Conservation (phyloP, 306 rosid species). For the Sechiopsis laciniata region DNA sequence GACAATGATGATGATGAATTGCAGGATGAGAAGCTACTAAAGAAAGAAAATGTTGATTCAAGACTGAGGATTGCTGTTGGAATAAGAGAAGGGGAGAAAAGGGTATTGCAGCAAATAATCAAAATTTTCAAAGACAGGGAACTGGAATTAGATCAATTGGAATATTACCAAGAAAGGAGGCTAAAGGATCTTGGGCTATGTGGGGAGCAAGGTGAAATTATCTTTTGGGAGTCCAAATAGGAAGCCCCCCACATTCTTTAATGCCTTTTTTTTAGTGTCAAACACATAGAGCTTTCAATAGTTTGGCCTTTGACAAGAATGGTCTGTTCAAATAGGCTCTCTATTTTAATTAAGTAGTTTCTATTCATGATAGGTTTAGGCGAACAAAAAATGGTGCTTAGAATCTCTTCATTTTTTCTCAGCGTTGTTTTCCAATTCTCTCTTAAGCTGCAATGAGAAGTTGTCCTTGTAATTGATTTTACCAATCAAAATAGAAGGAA, state of each 20-base stretch:
- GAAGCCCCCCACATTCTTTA: neutral
- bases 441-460: conserved; percentile 77
- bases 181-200: conserved; percentile 96
- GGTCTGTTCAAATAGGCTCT: neutral
- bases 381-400: too few species aligned
- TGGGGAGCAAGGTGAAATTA: conserved; percentile 76
- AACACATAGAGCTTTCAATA: neutral
- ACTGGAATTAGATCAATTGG: conserved; percentile 48
- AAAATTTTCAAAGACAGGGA: conserved; percentile 64
- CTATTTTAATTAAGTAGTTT: neutral
- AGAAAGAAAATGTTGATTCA: conserved; percentile 46
- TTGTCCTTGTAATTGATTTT: conserved; percentile 46
- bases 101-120: conserved; percentile 67
- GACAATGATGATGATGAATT: conserved; percentile 19
- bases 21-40: conserved; percentile 67
- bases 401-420: conserved; percentile 32
- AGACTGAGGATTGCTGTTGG: conserved; percentile 80
- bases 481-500: neutral
- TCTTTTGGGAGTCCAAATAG: conserved; percentile 56
- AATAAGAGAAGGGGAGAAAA: conserved; percentile 80
- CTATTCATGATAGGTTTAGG: neutral
- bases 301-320: neutral
- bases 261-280: neutral
- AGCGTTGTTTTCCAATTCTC: conserved; percentile 65
- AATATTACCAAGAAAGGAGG: conserved; percentile 88